These are phyloP conservation scores for Rhodotorula sp. DNA, from an alignment of 1,284 basidiomycete species.

Conservation along the genomic window DNA sequence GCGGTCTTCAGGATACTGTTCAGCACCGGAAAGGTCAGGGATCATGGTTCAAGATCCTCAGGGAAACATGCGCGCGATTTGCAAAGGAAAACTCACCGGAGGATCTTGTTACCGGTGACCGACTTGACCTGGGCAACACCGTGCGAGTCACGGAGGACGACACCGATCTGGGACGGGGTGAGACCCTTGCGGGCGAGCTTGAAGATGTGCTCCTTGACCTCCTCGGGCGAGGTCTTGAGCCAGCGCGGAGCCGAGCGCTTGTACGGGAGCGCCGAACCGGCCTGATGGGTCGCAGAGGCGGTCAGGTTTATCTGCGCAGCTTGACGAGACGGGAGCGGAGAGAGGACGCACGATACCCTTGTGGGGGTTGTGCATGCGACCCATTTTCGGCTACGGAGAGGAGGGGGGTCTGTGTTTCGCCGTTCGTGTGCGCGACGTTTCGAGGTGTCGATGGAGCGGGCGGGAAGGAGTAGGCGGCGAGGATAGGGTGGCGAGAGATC, in stretches of 20 bases:
- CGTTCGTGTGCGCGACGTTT: neutral
- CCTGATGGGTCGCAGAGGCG: constrained; percentile 40
- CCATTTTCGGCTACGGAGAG: constrained; percentile 36
- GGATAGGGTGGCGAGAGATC: neutral
- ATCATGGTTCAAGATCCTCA: neutral
- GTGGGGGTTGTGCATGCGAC: constrained; percentile 75
- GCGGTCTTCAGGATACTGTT: constrained; percentile 72
- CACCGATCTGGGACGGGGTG: constrained; percentile 97
- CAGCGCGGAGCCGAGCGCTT: constrained; percentile 90
- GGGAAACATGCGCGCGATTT: neutral
- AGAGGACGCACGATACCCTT: constrained; percentile 82
- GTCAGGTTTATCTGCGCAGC: constrained; percentile 3
- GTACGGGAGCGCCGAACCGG: constrained; percentile 97
- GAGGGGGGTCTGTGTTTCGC: constrained; percentile 5
- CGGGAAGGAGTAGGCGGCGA: neutral
- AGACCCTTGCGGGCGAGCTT: constrained; percentile 98
- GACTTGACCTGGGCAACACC: constrained; percentile 95
- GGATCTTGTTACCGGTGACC: constrained; percentile 99
- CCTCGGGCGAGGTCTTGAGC: constrained; percentile 95
- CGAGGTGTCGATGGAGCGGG: neutral
- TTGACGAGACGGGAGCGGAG: neutral
- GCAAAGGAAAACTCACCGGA: constrained; percentile 74
- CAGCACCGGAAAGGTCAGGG: neutral
- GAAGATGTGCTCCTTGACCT: constrained; percentile 92
- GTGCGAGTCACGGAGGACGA: constrained; percentile 95